These are phyloP conservation scores for Gnomoniopsis sp. DNA, from an alignment of 2,329 filamentous ascomycete genomes.

Conservation along the genomic window DNA sequence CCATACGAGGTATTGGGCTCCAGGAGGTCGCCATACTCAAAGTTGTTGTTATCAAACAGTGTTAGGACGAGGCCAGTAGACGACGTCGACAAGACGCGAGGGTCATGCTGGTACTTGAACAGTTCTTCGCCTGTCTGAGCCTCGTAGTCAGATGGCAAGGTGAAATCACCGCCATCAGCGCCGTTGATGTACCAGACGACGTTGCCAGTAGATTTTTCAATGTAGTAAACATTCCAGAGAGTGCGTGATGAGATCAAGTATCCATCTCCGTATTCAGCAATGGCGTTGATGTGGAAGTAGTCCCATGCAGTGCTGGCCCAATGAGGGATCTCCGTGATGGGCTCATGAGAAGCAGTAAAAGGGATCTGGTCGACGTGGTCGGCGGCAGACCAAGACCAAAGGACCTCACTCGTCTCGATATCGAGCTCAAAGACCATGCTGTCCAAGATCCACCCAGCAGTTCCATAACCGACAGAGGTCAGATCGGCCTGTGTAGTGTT, in stretches of 20 bases:
- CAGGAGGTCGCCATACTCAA: slow-evolving; percentile 6
- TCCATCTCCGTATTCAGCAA: slow-evolving; percentile 46
- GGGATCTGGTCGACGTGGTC: slow-evolving; percentile 10
- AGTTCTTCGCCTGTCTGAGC: slow-evolving; percentile 1
- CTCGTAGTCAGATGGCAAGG: background rate
- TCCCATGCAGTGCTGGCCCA: slow-evolving; percentile 39
- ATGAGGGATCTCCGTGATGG: slow-evolving; percentile 19
- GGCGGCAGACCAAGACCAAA: slow-evolving; percentile 27
- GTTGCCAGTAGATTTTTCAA: slow-evolving; percentile 42
- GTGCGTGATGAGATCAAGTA: slow-evolving; percentile 51
- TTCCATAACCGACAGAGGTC: slow-evolving; percentile 22
- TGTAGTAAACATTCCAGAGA: slow-evolving; percentile 41
- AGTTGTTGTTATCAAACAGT: slow-evolving; percentile 14
- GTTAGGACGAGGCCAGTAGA: slow-evolving; percentile 6
- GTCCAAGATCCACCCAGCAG: slow-evolving; percentile 28
- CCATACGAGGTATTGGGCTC: slow-evolving; percentile 5
- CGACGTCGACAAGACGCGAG: slow-evolving; percentile 4
- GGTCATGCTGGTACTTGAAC: slow-evolving; percentile 13
- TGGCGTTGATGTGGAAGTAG: slow-evolving; percentile 54
- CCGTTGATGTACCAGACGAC: slow-evolving; percentile 41
- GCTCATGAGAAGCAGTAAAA: slow-evolving; percentile 5
- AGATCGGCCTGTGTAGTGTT: slow-evolving; percentile 24
- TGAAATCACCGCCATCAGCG: slow-evolving; percentile 9
- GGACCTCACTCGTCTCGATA: slow-evolving; percentile 41
- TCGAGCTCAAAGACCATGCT: slow-evolving; percentile 39